phyloP scores from a whole-genome alignment of 495 filamentous ascomycete species.

The Cairneyella variabilis region DNA sequence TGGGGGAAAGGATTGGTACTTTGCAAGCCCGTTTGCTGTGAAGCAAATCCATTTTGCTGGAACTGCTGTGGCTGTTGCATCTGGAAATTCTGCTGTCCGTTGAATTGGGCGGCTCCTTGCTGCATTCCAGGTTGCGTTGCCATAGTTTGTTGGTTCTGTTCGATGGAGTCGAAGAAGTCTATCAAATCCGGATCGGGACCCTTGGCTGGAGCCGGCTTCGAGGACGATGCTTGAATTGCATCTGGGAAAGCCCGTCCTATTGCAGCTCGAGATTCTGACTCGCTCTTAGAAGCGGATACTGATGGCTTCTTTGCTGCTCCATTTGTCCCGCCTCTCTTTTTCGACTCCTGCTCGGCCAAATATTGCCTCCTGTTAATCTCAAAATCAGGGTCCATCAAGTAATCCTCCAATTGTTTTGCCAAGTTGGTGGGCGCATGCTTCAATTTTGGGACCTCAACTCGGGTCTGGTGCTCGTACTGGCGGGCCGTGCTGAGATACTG shows the following conservation, averaged over 20 bases:
- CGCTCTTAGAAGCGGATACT: conserved; percentile 14
- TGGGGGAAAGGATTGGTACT: conserved; percentile 40
- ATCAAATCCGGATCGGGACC: conserved; percentile 81
- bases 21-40: conserved; percentile 40
- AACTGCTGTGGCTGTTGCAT: conserved; percentile 35
- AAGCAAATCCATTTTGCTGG: conserved; percentile 28
- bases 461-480: conserved; percentile 84
- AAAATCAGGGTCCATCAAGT: conserved; percentile 93
- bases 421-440: conserved; percentile 95
- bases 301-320: conserved; percentile 19
- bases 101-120: conserved; percentile 40
- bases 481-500: conserved; percentile 83
- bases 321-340: conserved; percentile 55
- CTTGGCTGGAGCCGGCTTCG: conserved; percentile 45
- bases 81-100: conserved; percentile 41
- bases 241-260: conserved; percentile 27
- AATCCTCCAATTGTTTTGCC: conserved; percentile 86
- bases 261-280: conserved; percentile 20
- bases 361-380: conserved; percentile 92
- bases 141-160: conserved; percentile 67
- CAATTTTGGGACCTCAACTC: conserved; percentile 92
- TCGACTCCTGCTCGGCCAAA: conserved; percentile 77
- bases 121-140: conserved; percentile 31
- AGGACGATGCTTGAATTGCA: conserved; percentile 26
- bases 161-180: conserved; percentile 98